Evolutionary conservation across 352 stramenopile species (phyloP), one percentile per base, ranked within the genome.

Genomic region (Phytophthora foliorum): DNA sequence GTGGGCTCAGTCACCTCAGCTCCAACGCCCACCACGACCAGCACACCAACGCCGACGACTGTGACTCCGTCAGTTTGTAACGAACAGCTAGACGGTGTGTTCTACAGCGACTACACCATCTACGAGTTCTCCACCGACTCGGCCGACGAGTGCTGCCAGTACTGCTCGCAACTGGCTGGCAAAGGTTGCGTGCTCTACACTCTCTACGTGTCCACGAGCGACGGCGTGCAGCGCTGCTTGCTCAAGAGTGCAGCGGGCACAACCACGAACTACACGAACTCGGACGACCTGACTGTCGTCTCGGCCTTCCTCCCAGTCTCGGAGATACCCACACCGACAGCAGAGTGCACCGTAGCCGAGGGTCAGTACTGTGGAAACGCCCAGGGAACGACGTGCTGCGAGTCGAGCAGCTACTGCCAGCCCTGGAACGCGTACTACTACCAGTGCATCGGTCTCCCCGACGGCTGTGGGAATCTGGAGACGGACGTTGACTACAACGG

Each of bases 351-450:
- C 14, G 62, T 45, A 41, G 53, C 63, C 11, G 48, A 81, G 14
- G 75, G 72, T 16, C 64, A 69, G 39, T 81, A 81, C 57, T 88
- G 78, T 48, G 82, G 77, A 22, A 88, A 78, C 45, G 66, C 70
- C 1, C 52, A 80, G n/a, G 69, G 65, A 39, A 71, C 62, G 24
- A 67, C 66, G 3, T 87, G 81, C 67, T 86, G 77, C 44, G 55
- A 67, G 14, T 63, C 34, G 10, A 41, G 55, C 36, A 57, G 52
- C 31, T 86, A 84, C 57, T 88, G 78, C 42, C 77, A 88, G 66
- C 79, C 79, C 17, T 86, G 81, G 77, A 67, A 88, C 56, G 67
- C 45, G 0, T 38, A 75, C 21, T 90, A 82, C 58, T 90, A 89
- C 69, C 81, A 89, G 69, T 90, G 81, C 32, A 73, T 86, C 36